phyloP scores from a whole-genome alignment of 768 basidiomycete species.

The Serendipita sp. region DNA sequence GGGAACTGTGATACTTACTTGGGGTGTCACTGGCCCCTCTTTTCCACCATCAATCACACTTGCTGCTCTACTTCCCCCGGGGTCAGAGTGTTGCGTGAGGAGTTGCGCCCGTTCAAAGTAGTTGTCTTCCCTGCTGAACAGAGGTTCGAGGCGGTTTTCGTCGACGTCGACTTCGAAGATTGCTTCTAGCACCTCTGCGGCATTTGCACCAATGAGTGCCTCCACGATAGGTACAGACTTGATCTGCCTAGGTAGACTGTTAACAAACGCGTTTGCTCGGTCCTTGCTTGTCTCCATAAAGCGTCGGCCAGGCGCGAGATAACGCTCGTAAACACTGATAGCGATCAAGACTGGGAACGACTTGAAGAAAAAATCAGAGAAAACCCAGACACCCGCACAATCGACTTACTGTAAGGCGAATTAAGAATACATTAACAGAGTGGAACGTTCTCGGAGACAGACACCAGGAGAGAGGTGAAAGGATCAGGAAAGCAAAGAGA shows the following conservation, averaged over 20 bases:
- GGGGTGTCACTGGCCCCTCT: constrained; percentile 8
- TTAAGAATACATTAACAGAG: constrained; percentile 68
- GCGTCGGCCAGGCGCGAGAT: constrained; percentile 34
- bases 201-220: constrained; percentile 53
- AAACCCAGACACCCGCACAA: neutral
- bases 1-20: neutral
- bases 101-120: constrained; percentile 6
- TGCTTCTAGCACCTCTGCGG: constrained; percentile 54
- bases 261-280: constrained; percentile 41
- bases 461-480: constrained; percentile 65
- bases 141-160: neutral
- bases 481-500: constrained; percentile 57
- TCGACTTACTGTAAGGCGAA: constrained; percentile 51
- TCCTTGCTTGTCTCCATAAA: constrained; percentile 37
- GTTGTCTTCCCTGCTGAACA: constrained; percentile 8
- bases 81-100: neutral
- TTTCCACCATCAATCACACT: constrained; percentile 15
- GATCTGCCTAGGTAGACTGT: constrained; percentile 51
- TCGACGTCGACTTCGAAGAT: constrained; percentile 53
- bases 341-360: constrained; percentile 61
- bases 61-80: constrained; percentile 15
- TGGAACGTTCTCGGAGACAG: constrained; percentile 68
- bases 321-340: constrained; percentile 70
- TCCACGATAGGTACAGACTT: constrained; percentile 62
- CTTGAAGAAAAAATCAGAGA: constrained; percentile 19